Base-by-base conservation (phyloP, 164 flowering plant species). In the Magnolia sinica region DNA sequence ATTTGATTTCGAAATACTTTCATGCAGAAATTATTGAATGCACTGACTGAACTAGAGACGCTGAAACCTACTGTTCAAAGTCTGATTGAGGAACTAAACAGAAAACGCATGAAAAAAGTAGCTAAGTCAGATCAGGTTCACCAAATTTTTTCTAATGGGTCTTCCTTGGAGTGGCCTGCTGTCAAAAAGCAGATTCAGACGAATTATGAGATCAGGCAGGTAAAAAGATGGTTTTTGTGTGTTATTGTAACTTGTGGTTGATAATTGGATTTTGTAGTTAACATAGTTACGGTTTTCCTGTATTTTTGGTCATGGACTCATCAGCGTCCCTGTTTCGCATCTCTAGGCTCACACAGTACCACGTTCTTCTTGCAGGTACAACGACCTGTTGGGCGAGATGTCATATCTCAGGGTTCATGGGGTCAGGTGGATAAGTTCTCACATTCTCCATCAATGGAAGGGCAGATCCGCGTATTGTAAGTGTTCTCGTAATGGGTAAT, bases 11-110 rank as follows among this genome's bases (percentile, higher is more conserved):
- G 59, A 20, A 63, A 23, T 73, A 77, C 61, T 82, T 55, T 77
- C 3, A 24, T 86, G 76, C 74, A 96, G 96, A 92, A 81, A 85
- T 76, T 92, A 74, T 74, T 90, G 78, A 76, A 65, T 77, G 87
- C 93, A 22, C 4, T 96, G 84, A 84, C 45, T 77, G 98, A 96
- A 86, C 81, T 96, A 80, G 98, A 96, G 86, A 79, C 73, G 8
- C 81, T 96, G 87, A 88, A 93, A 83, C 96, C 98, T 19, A 81
- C 58, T 45, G 95, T 92, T 50, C 86, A 80, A 76, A 83, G 76
- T 72, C 89, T 83, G 79, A 76, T 88, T 66, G 83, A 86, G 75
- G 93, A 88, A 50, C 79, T 89, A 58, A 85, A 90, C 74, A 80
- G 81, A 77, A 88, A 84, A 75, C 81, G 76, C 58, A 50, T 73